phyloP scores from a whole-genome alignment of 352 stramenopile species.

The Globisporangium acanthophoron region DNA sequence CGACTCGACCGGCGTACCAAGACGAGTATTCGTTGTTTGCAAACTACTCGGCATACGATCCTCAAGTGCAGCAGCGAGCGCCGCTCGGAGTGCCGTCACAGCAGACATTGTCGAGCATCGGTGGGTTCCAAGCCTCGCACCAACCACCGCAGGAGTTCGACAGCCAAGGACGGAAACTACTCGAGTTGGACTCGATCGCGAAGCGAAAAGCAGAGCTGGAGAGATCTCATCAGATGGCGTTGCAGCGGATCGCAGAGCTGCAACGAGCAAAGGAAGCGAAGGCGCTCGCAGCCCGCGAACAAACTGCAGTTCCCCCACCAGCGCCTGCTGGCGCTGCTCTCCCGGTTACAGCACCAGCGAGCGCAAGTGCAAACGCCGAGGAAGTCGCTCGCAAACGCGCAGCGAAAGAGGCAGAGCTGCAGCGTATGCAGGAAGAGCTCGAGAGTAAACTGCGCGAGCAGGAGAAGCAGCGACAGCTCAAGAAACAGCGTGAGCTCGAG shows the following conservation, averaged over 20 bases:
- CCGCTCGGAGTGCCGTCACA: background rate
- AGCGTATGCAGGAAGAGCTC: slow-evolving; percentile 8
- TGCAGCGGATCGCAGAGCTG: slow-evolving; percentile 45
- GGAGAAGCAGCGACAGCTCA: slow-evolving; percentile 8
- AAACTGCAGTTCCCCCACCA: background rate
- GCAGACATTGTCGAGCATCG: slow-evolving; percentile 1
- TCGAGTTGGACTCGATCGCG: slow-evolving; percentile 57
- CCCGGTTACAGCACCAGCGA: slow-evolving; percentile 4
- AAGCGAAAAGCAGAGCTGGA: slow-evolving; percentile 52
- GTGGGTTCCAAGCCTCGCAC: slow-evolving; percentile 2
- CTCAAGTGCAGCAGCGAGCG: background rate
- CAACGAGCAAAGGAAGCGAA: slow-evolving; percentile 50
- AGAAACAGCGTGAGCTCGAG: slow-evolving; percentile 10
- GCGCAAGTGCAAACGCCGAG: slow-evolving; percentile 17
- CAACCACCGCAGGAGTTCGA: slow-evolving; percentile 11
- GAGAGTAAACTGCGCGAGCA: slow-evolving; percentile 10
- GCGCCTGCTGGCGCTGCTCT: slow-evolving; percentile 7
- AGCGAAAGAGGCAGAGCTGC: slow-evolving; percentile 27
- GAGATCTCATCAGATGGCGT: slow-evolving; percentile 40
- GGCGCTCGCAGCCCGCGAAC: slow-evolving; percentile 24
- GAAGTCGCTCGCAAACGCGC: slow-evolving; percentile 17
- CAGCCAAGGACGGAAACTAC: slow-evolving; percentile 4
- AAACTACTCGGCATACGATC: slow-evolving; percentile 27
- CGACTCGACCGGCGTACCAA: slow-evolving; percentile 40
- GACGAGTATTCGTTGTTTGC: slow-evolving; percentile 75